Base-by-base conservation (phyloP, 1,284 basidiomycete genomes). In the Rhodotorula mucilaginosa region DNA sequence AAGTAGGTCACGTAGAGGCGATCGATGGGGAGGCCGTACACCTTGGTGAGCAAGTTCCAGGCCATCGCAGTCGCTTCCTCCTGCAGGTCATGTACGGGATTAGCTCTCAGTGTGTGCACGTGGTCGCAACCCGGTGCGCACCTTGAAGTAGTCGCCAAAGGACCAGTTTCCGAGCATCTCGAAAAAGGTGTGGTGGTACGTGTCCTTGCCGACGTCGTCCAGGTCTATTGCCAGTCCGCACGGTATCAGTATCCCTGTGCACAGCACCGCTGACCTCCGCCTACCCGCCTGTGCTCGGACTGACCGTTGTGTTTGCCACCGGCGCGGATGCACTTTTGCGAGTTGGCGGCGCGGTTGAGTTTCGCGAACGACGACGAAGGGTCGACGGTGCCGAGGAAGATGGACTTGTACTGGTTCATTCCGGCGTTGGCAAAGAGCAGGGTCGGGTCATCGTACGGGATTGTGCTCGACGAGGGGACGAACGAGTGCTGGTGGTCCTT, bases 121-220 rank as follows among this genome's bases (percentile, higher is more conserved):
- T 46, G 5, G n/a, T 3, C 26, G 67, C 23, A 61, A 48, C 7
- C 4, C n/a, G 54, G 29, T n/a, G 65, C 80, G 63, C 67, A 88
- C 93, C 88, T 99, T 99, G 88, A 99, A 99, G 84, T 99, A 99
- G 82, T 99, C 93, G 8, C 96, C 96, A 78, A 99, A 99, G 16
- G 94, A 97, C 96, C 96, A 99, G 83, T 99, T 99, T 58, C 96
- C 96, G 74, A 99, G 84, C 96, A 99, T 99, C 83, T 99, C 96
- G 80, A 99, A 99, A 84, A 99, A 99, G 5, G 97, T 99, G 82
- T 97, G 85, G 79, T 86, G 83, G 76, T 84, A 84, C 39, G 82
- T 82, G 81, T 99, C 96, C 83, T 96, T 97, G 61, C 96, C 96
- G 69, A 99, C 96, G 81, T 99, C 96, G 81, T 99, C 97, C 67